phyloP scores from a whole-genome alignment of 2,329 filamentous ascomycete genomes.

The Xylaria sp. region DNA sequence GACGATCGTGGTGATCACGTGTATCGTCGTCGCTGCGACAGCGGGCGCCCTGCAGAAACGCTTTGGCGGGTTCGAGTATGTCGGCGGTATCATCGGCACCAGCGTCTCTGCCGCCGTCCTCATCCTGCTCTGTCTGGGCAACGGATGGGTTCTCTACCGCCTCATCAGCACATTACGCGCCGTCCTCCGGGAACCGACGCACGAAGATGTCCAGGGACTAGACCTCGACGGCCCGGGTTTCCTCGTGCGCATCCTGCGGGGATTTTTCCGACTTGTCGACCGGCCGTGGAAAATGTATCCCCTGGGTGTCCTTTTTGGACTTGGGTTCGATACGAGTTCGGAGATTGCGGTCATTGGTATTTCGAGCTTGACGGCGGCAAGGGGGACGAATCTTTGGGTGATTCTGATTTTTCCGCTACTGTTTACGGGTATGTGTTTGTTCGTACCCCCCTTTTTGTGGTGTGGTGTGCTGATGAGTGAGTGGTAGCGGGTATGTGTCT shows the following conservation, averaged over 20 bases:
- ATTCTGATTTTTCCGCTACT: constrained; percentile 87
- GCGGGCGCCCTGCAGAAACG: constrained; percentile 73
- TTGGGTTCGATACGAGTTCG: constrained; percentile 93
- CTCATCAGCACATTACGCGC: constrained; percentile 63
- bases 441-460: background rate
- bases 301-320: constrained; percentile 72
- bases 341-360: constrained; percentile 92
- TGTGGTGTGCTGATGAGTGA: no score
- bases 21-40: constrained; percentile 85
- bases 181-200: constrained; percentile 44
- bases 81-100: constrained; percentile 87
- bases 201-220: constrained; percentile 44
- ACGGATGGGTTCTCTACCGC: constrained; percentile 77
- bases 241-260: constrained; percentile 64
- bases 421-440: constrained; percentile 62
- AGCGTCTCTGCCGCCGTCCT: constrained; percentile 80
- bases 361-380: constrained; percentile 75
- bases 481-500: constrained; percentile 81
- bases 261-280: constrained; percentile 68
- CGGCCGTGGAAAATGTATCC: constrained; percentile 67
- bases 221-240: constrained; percentile 73
- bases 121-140: constrained; percentile 75
- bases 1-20: constrained; percentile 87
- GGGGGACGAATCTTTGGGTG: constrained; percentile 87
- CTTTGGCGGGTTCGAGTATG: constrained; percentile 71